Evolutionary conservation across 139 green algal species (phyloP).

Genomic region (Nannochloris sp.): DNA sequence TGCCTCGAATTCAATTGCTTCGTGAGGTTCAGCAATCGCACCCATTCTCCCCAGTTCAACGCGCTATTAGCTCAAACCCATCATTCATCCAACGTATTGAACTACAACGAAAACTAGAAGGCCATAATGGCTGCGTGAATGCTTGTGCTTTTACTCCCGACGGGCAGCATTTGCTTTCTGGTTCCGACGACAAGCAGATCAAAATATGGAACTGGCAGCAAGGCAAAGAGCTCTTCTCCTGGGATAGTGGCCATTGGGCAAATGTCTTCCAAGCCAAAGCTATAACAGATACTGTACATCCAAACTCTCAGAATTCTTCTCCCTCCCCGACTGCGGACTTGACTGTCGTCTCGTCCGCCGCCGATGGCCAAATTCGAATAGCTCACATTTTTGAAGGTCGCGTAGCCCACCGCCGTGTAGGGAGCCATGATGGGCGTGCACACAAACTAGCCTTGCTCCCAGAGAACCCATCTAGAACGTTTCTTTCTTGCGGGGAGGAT

Average conservation of each 20-base stretch:
- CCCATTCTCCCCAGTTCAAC: not conserved
- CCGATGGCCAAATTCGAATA: constrained; percentile 40
- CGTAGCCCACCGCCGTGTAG: not conserved
- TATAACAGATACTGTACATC: too few relatives aligned
- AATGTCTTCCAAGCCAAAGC: constrained; percentile 37
- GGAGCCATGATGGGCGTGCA: not conserved
- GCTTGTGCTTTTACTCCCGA: constrained; percentile 37
- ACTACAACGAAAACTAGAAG: constrained; percentile 10
- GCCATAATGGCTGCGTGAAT: constrained; percentile 47
- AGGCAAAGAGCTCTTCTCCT: constrained; percentile 14
- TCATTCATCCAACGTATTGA: constrained; percentile 2
- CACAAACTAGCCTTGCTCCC: not conserved
- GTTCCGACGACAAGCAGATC: constrained; percentile 45
- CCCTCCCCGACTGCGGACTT: too few relatives aligned
- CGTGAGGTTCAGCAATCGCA: too few relatives aligned
- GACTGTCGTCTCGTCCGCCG: constrained; percentile 46
- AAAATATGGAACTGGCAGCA: constrained; percentile 26
- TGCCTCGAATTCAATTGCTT: too few relatives aligned
- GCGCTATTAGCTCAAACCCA: not conserved
- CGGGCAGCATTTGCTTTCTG: constrained; percentile 33
- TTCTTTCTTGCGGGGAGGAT: constrained; percentile 45
- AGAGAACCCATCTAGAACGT: constrained; percentile 8
- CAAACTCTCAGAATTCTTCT: constrained; percentile 18
- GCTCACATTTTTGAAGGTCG: not conserved
- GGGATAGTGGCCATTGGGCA: constrained; percentile 24